These are phyloP conservation scores for Aspergillus chevalieri DNA, from an alignment of 2,329 filamentous ascomycete genomes.

Conservation along the genomic window DNA sequence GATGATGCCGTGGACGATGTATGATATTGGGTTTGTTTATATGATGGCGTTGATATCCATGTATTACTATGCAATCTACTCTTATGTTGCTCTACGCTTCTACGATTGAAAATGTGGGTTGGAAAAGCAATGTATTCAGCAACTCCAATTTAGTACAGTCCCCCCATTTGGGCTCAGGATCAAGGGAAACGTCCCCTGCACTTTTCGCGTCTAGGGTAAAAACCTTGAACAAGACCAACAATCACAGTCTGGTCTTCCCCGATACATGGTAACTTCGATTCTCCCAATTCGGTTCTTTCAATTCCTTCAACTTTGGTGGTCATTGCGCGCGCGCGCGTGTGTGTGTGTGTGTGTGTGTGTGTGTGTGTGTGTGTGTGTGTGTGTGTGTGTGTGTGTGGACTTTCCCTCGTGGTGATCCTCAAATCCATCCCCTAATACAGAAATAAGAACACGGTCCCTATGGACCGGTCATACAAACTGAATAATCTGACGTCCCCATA, in stretches of 20 bases:
- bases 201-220: slow-evolving; percentile 12
- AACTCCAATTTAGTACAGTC: slow-evolving; percentile 2
- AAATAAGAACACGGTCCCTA: too few relatives aligned
- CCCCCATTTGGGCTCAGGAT: slow-evolving; percentile 16
- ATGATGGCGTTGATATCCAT: background rate
- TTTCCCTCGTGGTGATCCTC: too few relatives aligned
- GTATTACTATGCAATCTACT: background rate
- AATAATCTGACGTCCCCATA: too few relatives aligned
- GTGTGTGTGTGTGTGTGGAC: too few relatives aligned
- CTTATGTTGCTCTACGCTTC: background rate
- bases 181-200: slow-evolving; percentile 17
- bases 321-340: too few relatives aligned
- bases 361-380: too few relatives aligned
- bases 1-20: too few relatives aligned
- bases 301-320: background rate
- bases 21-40: background rate
- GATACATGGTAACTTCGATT: background rate
- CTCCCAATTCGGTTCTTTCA: background rate
- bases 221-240: slow-evolving; percentile 14
- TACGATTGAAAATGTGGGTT: background rate
- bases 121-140: background rate
- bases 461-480: too few relatives aligned
- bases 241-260: background rate
- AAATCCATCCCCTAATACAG: too few relatives aligned
- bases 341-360: too few relatives aligned